phyloP scores from a whole-genome alignment of 192 early-diverging fungal genomes.

The Coemansia sp. region DNA sequence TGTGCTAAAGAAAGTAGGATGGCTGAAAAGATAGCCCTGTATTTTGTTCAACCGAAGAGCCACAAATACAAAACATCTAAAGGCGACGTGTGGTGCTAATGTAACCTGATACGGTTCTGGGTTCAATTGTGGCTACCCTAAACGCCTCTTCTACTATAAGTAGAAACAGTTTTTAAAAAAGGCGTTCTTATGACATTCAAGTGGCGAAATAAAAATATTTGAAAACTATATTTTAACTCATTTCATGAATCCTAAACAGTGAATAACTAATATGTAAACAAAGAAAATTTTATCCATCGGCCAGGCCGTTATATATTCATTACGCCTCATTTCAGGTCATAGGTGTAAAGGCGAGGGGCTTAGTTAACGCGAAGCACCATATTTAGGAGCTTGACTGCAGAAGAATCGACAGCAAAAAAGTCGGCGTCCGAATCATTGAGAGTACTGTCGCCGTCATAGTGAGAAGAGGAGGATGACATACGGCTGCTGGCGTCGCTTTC shows the following conservation, averaged over 20 bases:
- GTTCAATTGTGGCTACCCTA: neutral
- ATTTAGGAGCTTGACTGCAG: conserved; percentile 48
- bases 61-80: neutral
- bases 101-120: neutral
- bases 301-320: neutral
- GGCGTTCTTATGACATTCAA: neutral
- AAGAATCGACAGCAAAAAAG: conserved; percentile 45
- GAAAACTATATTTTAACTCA: conserved; percentile 4
- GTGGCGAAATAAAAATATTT: neutral
- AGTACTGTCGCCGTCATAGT: conserved; percentile 39
- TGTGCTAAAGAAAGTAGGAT: neutral
- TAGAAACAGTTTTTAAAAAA: neutral
- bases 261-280: neutral
- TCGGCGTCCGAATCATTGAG: conserved; percentile 35
- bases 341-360: neutral
- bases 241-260: neutral
- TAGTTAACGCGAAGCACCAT: conserved; percentile 54
- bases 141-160: neutral
- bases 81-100: neutral
- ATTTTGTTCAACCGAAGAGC: neutral
- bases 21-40: neutral
- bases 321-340: neutral
- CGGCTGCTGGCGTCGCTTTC: conserved; percentile 35
- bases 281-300: neutral
- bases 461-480: conserved; percentile 35